Evolutionary conservation across 2,329 filamentous ascomycete genomes (phyloP).

Genomic region (Ascosphaera apis): DNA sequence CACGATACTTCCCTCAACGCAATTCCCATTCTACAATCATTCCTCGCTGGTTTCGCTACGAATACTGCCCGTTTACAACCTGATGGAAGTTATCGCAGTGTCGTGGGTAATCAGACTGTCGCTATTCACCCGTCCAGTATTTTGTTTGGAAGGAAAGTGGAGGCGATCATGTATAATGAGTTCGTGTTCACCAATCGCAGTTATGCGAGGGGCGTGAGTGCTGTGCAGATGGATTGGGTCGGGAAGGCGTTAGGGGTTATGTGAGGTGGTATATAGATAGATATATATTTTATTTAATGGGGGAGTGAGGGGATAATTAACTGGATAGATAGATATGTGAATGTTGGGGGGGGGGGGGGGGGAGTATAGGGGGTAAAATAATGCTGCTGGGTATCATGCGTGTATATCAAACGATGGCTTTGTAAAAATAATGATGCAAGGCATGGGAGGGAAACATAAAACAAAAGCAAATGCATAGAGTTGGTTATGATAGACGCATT

Average conservation of each 20-base stretch:
- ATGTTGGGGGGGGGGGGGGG: no score
- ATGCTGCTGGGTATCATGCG: no score
- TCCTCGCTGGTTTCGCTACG: constrained; percentile 34
- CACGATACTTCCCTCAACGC: constrained; percentile 12
- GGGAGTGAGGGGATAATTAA: no score
- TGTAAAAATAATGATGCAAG: no score
- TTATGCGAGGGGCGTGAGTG: constrained; percentile 39
- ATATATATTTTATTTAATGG: no score
- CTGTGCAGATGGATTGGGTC: constrained; percentile 39
- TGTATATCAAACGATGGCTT: no score
- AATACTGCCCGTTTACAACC: constrained; percentile 37
- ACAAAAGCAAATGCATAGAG: no score
- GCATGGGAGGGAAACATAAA: no score
- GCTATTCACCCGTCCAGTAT: constrained; percentile 40
- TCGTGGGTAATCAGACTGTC: constrained; percentile 37
- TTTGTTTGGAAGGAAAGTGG: constrained; percentile 34
- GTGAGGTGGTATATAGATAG: no score
- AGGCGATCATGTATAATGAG: constrained; percentile 42
- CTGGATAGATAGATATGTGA: no score
- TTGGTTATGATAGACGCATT: no score
- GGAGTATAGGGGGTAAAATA: no score
- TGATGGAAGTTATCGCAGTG: constrained; percentile 37
- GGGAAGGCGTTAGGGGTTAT: constrained; percentile 25
- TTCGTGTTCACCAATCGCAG: constrained; percentile 42
- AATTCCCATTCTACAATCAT: constrained; percentile 31